phyloP scores from a whole-genome alignment of 805 yeast genomes.

The Dipodascus geniculatus region DNA sequence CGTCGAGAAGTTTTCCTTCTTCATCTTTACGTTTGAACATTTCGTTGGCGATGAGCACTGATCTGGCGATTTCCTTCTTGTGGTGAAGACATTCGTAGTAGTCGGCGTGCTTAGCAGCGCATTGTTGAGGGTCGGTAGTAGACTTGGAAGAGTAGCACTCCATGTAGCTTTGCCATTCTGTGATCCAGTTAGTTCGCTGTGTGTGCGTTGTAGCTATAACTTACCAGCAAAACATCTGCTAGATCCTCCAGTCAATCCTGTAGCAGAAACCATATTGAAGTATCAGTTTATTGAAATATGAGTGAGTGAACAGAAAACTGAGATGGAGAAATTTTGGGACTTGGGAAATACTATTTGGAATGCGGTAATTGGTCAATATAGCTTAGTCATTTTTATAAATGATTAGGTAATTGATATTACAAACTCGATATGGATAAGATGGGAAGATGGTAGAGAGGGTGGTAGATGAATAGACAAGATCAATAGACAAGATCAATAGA shows the following conservation, averaged over 20 bases:
- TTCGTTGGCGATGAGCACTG: slow-evolving; percentile 1
- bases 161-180: slow-evolving; percentile 34
- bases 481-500: no score
- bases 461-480: no score
- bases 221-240: slow-evolving; percentile 36
- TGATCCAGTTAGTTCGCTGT: slow-evolving; percentile 21
- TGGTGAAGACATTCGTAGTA: slow-evolving; percentile 41
- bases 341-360: neutral
- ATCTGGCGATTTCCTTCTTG: slow-evolving; percentile 28
- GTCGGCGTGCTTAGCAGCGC: slow-evolving; percentile 34
- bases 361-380: neutral
- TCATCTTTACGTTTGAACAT: neutral
- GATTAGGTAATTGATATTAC: no score
- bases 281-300: neutral
- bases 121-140: slow-evolving; percentile 27
- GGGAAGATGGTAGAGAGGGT: no score
- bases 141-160: slow-evolving; percentile 34
- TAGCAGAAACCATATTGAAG: neutral
- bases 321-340: neutral
- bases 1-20: neutral
- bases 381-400: neutral
- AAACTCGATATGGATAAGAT: no score
- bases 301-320: neutral
- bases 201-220: slow-evolving; percentile 25
- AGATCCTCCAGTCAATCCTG: slow-evolving; percentile 26